Evolutionary conservation across 2,329 filamentous ascomycete species (phyloP).

Genomic region (Sclerotinia spermophila): DNA sequence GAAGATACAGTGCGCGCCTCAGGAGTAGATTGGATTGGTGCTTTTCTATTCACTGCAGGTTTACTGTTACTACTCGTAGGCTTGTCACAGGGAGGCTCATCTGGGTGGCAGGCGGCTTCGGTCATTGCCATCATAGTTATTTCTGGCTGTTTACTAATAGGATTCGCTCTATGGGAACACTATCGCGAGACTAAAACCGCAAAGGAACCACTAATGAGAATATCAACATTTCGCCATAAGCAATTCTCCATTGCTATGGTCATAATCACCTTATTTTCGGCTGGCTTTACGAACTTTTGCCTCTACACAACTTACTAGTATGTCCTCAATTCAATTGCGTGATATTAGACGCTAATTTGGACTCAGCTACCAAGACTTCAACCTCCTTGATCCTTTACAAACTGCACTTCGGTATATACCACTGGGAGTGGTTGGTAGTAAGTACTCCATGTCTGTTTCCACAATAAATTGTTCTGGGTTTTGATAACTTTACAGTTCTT

Average conservation of each 20-base stretch:
- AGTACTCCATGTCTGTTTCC: not conserved
- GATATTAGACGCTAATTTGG: not conserved
- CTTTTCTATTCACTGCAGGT: constrained; percentile 57
- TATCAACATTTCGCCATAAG: constrained; percentile 58
- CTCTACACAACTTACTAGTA: constrained; percentile 62
- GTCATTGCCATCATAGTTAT: constrained; percentile 56
- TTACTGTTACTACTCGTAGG: constrained; percentile 62
- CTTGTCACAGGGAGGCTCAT: constrained; percentile 65
- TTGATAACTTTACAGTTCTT: constrained; percentile 20
- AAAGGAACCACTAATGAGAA: constrained; percentile 59
- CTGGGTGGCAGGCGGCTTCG: constrained; percentile 64
- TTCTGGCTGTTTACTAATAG: constrained; percentile 45
- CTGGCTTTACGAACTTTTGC: constrained; percentile 64
- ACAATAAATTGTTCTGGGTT: not conserved
- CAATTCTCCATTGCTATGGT: constrained; percentile 61
- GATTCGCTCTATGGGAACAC: constrained; percentile 35
- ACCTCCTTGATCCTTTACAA: constrained; percentile 57
- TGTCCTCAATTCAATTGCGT: not conserved
- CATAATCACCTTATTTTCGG: constrained; percentile 65
- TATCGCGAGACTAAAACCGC: constrained; percentile 49
- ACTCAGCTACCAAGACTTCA: constrained; percentile 60
- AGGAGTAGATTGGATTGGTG: constrained; percentile 65
- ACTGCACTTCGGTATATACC: constrained; percentile 68
- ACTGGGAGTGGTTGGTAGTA: constrained; percentile 54
- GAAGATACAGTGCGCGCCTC: constrained; percentile 30